Evolutionary conservation across 1,284 basidiomycete species (phyloP).

Genomic region (Apiotrichum porosum): DNA sequence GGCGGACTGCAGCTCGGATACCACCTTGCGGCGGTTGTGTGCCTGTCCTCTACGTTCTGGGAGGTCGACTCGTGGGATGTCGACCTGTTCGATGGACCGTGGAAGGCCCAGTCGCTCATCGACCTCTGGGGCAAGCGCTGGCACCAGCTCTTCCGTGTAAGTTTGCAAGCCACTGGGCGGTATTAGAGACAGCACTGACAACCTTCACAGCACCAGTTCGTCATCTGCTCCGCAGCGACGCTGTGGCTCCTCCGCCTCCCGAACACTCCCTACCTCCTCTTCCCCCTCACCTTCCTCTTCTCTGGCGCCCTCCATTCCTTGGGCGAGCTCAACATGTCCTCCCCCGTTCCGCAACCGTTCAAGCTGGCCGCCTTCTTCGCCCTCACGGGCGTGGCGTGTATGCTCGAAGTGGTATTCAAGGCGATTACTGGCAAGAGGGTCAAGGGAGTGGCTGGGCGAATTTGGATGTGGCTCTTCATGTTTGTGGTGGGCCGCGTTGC

Average conservation of each 20-base stretch:
- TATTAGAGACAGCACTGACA: not conserved
- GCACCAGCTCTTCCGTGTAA: conserved; percentile 44
- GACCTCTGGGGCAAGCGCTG: conserved; percentile 48
- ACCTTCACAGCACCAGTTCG: conserved; percentile 34
- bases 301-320: conserved; percentile 42
- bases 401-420: conserved; percentile 13
- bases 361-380: conserved; percentile 37
- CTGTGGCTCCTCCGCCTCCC: conserved; percentile 24
- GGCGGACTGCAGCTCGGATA: conserved; percentile 34
- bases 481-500: conserved; percentile 23
- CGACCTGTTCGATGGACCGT: conserved; percentile 39
- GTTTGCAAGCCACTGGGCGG: conserved; percentile 2
- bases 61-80: conserved; percentile 39
- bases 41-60: conserved; percentile 25
- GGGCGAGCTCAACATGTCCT: conserved; percentile 32
- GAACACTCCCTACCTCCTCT: conserved; percentile 17
- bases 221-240: conserved; percentile 30
- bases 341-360: conserved; percentile 30
- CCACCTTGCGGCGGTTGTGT: conserved; percentile 28
- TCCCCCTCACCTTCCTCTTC: conserved; percentile 37
- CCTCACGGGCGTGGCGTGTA: conserved; percentile 32
- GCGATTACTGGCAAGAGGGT: conserved; percentile 29
- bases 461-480: conserved; percentile 39
- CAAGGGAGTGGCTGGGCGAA: conserved; percentile 30
- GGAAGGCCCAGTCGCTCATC: conserved; percentile 36